These are phyloP conservation scores for Phytomonas sp. DNA, from an alignment of 208 protist genomes.

Conservation along the genomic window DNA sequence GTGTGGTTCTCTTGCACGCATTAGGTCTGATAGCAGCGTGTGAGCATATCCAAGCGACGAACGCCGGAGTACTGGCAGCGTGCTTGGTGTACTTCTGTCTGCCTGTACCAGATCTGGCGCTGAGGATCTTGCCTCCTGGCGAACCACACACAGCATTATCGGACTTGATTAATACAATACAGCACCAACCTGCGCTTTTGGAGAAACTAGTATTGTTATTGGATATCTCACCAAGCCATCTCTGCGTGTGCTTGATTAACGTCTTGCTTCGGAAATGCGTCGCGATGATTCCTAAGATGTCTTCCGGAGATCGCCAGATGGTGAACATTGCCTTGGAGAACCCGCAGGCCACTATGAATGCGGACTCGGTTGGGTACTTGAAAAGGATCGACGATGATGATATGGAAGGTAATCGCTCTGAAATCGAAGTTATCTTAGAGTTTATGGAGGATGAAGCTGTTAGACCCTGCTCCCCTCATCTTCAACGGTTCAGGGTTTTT, in stretches of 20 bases:
- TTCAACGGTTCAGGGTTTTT: slow-evolving; percentile 21
- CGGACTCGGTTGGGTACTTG: neutral
- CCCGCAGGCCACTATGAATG: slow-evolving; percentile 1
- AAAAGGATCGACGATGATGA: slow-evolving; percentile 12
- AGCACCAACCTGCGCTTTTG: slow-evolving; percentile 16
- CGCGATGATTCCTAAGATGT: slow-evolving; percentile 1
- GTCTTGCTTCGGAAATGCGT: slow-evolving; percentile 14
- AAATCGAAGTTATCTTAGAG: slow-evolving; percentile 56
- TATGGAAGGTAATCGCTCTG: slow-evolving; percentile 17
- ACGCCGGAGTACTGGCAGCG: slow-evolving; percentile 15
- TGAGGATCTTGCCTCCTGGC: neutral
- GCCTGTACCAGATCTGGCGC: neutral
- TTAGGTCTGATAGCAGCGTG: slow-evolving; percentile 11
- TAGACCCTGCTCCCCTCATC: slow-evolving; percentile 23
- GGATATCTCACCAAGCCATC: slow-evolving; percentile 41
- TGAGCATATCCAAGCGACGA: slow-evolving; percentile 36
- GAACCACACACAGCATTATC: neutral
- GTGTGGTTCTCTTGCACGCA: slow-evolving; percentile 12
- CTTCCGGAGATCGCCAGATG: slow-evolving; percentile 30
- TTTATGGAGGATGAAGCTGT: slow-evolving; percentile 47
- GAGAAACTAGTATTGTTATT: slow-evolving; percentile 62
- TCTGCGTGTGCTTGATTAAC: slow-evolving; percentile 21
- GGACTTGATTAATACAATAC: neutral
- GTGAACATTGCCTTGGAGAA: slow-evolving; percentile 23
- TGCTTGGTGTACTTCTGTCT: neutral